These are phyloP conservation scores for Stagonosporopsis vannaccii DNA, from an alignment of 2,329 filamentous ascomycete species.

Conservation along the genomic window DNA sequence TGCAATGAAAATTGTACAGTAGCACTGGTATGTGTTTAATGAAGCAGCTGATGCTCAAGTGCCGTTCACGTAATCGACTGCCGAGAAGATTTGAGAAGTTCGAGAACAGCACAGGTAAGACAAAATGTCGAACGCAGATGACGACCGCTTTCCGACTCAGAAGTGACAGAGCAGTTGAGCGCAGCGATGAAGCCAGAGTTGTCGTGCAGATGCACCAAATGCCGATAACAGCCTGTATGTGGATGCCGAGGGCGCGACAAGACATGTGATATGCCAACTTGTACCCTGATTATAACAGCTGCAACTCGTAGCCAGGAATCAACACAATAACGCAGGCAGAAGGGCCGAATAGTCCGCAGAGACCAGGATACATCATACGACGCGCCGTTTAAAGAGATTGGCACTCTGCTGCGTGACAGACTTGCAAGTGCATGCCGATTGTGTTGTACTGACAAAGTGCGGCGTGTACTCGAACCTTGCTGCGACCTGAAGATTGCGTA, in stretches of 20 bases:
- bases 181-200: background rate
- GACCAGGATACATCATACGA: constrained; percentile 1
- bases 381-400: background rate
- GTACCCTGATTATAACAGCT: constrained; percentile 2
- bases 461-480: background rate
- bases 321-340: background rate
- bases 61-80: background rate
- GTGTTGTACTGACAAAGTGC: background rate
- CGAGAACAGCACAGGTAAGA: background rate
- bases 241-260: background rate
- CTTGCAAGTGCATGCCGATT: constrained; percentile 2
- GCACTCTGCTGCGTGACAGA: constrained; percentile 1
- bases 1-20: constrained; percentile 14
- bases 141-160: background rate
- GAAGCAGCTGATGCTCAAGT: background rate
- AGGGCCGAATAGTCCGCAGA: constrained; percentile 10
- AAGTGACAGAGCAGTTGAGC: background rate
- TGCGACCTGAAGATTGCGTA: constrained; percentile 3
- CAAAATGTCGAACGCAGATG: background rate
- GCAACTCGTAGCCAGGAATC: background rate
- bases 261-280: constrained; percentile 2
- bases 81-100: background rate
- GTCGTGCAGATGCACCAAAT: background rate
- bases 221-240: background rate
- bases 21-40: constrained; percentile 12